These are phyloP conservation scores for Ambrosia artemisiifolia DNA, from an alignment of 129 eudicot genomes.

Conservation along the genomic window DNA sequence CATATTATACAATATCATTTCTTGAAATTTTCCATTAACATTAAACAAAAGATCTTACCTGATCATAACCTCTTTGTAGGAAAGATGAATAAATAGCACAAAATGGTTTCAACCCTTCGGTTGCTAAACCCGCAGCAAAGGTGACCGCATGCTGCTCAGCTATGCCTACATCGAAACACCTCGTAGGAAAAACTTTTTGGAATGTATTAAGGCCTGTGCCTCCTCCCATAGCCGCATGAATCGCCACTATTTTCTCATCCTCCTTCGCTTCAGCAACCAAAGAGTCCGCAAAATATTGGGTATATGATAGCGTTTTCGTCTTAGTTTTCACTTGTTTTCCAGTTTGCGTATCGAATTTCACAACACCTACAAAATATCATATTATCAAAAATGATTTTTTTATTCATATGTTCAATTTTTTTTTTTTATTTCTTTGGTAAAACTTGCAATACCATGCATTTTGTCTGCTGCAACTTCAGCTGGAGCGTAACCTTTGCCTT, in stretches of 20 bases:
- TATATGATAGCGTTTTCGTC: conserved; percentile 46
- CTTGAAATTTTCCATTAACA: background rate
- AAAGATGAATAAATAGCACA: conserved; percentile 73
- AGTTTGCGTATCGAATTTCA: conserved; percentile 47
- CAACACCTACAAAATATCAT: conserved; percentile 39
- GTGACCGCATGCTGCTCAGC: conserved; percentile 77
- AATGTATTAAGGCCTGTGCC: conserved; percentile 66
- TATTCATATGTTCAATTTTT: background rate
- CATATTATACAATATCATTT: background rate
- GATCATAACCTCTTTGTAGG: conserved; percentile 74
- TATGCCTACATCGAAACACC: conserved; percentile 74
- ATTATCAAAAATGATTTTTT: conserved; percentile 4
- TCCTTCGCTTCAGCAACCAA: conserved; percentile 56
- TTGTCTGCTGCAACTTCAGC: conserved; percentile 67
- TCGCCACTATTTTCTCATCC: conserved; percentile 57
- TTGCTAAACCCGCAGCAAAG: conserved; percentile 70
- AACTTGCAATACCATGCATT: conserved; percentile 52
- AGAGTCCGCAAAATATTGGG: conserved; percentile 61
- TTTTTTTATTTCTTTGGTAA: background rate
- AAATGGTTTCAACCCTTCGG: conserved; percentile 70
- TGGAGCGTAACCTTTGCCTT: conserved; percentile 76
- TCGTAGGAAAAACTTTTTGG: conserved; percentile 43
- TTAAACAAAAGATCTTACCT: conserved; percentile 29
- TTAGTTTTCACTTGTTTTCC: conserved; percentile 53
- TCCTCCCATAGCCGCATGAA: conserved; percentile 84